These are phyloP conservation scores for Populus nigra DNA, from an alignment of 345 rosid species.

Conservation along the genomic window DNA sequence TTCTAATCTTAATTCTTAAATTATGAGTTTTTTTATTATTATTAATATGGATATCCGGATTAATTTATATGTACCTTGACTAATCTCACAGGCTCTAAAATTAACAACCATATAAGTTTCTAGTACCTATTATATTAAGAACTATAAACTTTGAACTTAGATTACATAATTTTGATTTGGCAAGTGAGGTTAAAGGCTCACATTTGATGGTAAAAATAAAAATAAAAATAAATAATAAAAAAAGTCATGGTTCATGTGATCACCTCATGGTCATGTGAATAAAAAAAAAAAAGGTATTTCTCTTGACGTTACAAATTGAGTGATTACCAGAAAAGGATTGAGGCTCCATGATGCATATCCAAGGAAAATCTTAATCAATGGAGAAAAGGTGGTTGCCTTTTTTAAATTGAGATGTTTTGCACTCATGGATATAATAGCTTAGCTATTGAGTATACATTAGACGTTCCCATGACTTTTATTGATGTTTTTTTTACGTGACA, in stretches of 20 bases:
- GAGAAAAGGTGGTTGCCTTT: background rate
- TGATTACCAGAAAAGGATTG: background rate
- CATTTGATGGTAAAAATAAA: background rate
- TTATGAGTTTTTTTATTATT: no score
- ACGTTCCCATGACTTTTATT: no score
- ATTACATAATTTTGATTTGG: no score
- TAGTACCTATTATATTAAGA: no score
- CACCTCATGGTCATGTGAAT: background rate
- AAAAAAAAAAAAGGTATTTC: background rate
- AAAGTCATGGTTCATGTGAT: background rate
- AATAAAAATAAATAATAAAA: no score
- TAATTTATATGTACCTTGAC: no score
- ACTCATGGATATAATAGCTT: background rate
- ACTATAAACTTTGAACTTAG: accelerated
- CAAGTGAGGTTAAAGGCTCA: no score
- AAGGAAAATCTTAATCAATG: background rate
- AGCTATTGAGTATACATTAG: background rate
- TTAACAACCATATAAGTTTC: no score
- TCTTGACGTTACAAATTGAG: background rate
- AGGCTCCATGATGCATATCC: background rate
- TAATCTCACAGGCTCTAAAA: no score
- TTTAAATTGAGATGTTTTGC: background rate
- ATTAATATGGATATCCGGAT: no score
- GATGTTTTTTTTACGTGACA: no score
- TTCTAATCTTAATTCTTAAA: no score